Evolutionary conservation across 495 filamentous ascomycete species (phyloP).

Genomic region (Pseudomonodictys pantanalensis): DNA sequence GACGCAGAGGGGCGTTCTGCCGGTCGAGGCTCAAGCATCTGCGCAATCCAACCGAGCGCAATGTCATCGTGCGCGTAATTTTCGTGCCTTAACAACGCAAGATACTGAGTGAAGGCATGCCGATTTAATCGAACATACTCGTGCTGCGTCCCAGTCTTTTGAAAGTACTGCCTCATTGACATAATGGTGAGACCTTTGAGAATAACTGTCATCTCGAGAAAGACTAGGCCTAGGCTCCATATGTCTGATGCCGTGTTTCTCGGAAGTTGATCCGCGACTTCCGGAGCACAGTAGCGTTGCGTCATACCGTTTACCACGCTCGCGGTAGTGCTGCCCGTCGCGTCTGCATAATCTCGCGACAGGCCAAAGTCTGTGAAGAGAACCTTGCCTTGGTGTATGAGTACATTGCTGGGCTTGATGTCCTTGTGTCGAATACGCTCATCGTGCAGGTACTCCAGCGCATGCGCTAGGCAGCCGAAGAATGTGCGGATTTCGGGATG

Average conservation of each 20-base stretch:
- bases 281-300: conserved; percentile 38
- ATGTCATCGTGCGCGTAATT: too few relatives aligned
- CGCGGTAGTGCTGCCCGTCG: conserved; percentile 32
- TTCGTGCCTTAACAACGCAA: too few relatives aligned
- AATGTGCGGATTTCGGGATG: conserved; percentile 33
- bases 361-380: conserved; percentile 48
- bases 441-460: conserved; percentile 44
- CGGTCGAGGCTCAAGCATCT: too few relatives aligned
- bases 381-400: conserved; percentile 38
- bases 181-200: too few relatives aligned
- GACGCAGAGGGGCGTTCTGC: too few relatives aligned
- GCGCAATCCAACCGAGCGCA: too few relatives aligned
- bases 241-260: conserved; percentile 42
- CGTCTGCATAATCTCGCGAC: conserved; percentile 34
- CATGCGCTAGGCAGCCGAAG: conserved; percentile 43
- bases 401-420: conserved; percentile 48
- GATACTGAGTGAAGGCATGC: too few relatives aligned
- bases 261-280: conserved; percentile 30
- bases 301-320: conserved; percentile 19
- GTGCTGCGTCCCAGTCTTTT: too few relatives aligned
- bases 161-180: too few relatives aligned
- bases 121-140: too few relatives aligned
- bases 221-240: conserved; percentile 47
- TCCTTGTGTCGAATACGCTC: conserved; percentile 43
- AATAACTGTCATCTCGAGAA: conserved; percentile 43